Conservation (phyloP, 345 rosid species). For the Hibiscus trionum region DNA sequence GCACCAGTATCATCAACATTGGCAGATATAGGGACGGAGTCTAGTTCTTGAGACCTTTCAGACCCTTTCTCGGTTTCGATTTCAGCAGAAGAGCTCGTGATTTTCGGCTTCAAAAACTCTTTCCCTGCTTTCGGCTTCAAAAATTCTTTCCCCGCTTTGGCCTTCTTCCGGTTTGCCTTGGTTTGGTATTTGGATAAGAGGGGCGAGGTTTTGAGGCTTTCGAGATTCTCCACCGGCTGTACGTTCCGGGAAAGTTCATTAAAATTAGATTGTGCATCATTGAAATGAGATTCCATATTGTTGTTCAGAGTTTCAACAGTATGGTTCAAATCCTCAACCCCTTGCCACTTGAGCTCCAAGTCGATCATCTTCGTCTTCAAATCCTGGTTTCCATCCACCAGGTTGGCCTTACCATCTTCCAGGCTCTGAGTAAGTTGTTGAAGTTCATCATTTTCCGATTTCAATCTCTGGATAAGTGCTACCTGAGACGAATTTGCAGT, state of each 20-base stretch:
- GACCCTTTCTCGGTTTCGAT: not conserved
- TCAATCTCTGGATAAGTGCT: conserved; percentile 52
- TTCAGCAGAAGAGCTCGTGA: not conserved
- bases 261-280: conserved; percentile 45
- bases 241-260: conserved; percentile 41
- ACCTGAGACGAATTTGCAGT: conserved; percentile 68
- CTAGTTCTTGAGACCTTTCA: not conserved
- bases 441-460: conserved; percentile 61
- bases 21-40: too few species aligned
- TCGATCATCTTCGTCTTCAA: conserved; percentile 42
- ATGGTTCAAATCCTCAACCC: conserved; percentile 42
- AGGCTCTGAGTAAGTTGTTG: conserved; percentile 53
- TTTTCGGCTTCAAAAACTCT: not conserved
- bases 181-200: not conserved
- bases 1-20: too few species aligned
- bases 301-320: conserved; percentile 43
- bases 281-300: conserved; percentile 41
- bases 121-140: not conserved
- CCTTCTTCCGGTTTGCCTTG: not conserved
- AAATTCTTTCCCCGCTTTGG: conserved; percentile 7
- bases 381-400: conserved; percentile 35
- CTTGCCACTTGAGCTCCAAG: conserved; percentile 53
- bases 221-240: conserved; percentile 37
- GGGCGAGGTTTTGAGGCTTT: conserved; percentile 13
- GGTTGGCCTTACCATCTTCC: conserved; percentile 49